A percentile compares a stretch with the other conserved stretches of the same genome.
These are phyloP conservation scores for Verticillium nubilum DNA, from an alignment of 2,329 filamentous ascomycete genomes.

Conservation along the genomic window DNA sequence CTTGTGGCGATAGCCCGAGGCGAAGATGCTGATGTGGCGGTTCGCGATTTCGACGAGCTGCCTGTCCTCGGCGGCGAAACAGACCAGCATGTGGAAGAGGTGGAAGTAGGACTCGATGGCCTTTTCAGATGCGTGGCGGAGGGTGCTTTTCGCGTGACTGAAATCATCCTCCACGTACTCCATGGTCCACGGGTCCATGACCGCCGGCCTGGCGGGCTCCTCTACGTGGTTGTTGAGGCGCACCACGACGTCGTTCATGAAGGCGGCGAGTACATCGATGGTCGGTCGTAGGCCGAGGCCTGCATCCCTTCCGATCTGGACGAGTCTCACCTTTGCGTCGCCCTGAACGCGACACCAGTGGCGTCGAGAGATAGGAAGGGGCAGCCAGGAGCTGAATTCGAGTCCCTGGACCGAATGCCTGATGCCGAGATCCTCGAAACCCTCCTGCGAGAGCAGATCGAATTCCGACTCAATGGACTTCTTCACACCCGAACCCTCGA, in stretches of 20 bases:
- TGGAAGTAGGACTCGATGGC: conserved; percentile 48
- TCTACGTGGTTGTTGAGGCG: conserved; percentile 30
- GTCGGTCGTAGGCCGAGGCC: conserved; percentile 6
- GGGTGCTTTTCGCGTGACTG: conserved; percentile 25
- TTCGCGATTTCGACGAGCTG: conserved; percentile 34
- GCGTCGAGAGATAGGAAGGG: conserved; percentile 36
- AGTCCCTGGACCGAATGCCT: conserved; percentile 35
- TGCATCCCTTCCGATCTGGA: conserved; percentile 3
- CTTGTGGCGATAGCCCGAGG: conserved; percentile 32
- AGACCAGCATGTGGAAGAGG: conserved; percentile 44
- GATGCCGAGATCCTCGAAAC: conserved; percentile 27
- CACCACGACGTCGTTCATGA: conserved; percentile 47
- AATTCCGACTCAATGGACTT: conserved; percentile 38
- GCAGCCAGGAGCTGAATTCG: conserved; percentile 36
- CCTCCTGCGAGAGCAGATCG: conserved; percentile 38
- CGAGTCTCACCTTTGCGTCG: conserved; percentile 7
- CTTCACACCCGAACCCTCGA: conserved; percentile 14
- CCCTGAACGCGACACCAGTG: conserved; percentile 34
- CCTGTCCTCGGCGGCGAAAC: conserved; percentile 31
- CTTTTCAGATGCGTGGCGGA: conserved; percentile 44
- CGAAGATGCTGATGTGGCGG: conserved; percentile 29
- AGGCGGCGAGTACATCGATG: conserved; percentile 34
- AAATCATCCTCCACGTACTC: neutral
- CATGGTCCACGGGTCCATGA: conserved; percentile 9
- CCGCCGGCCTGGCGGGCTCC: neutral